Evolutionary conservation across 805 yeast genomes (phyloP).

Genomic region (Candida sphagnicola): DNA sequence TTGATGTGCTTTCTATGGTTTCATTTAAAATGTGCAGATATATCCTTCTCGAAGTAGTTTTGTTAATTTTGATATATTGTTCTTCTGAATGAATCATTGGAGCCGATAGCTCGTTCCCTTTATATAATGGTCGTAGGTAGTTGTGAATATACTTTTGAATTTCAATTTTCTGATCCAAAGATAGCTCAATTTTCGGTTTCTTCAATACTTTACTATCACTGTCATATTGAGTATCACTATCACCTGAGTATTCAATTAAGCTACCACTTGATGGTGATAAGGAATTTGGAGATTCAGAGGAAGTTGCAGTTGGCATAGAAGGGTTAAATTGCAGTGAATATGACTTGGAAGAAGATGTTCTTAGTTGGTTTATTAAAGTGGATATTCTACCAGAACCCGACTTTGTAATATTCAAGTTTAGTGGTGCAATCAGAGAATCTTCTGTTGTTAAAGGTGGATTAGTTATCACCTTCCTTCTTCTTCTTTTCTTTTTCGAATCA

Average conservation of each 20-base stretch:
- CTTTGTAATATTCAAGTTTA: background rate
- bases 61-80: slow-evolving; percentile 58
- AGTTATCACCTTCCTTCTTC: slow-evolving; percentile 10
- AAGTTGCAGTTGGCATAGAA: background rate
- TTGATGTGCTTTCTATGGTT: slow-evolving; percentile 9
- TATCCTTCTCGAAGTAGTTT: slow-evolving; percentile 54
- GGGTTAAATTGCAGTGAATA: background rate
- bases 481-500: slow-evolving; percentile 6
- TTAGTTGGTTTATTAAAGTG: slow-evolving; percentile 19
- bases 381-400: slow-evolving; percentile 14
- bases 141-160: slow-evolving; percentile 58
- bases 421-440: background rate
- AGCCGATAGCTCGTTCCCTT: slow-evolving; percentile 24
- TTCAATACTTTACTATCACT: slow-evolving; percentile 6
- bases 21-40: slow-evolving; percentile 35
- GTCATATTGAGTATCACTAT: slow-evolving; percentile 10
- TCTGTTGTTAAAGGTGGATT: too few species aligned
- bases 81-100: slow-evolving; percentile 24
- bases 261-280: slow-evolving; percentile 9
- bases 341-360: slow-evolving; percentile 5
- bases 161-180: slow-evolving; percentile 45
- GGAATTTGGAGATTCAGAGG: slow-evolving; percentile 8
- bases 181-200: slow-evolving; percentile 14
- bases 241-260: slow-evolving; percentile 6
- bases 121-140: slow-evolving; percentile 47